Conservation (phyloP, 148 eudicot species). For the Mesembryanthemum crystallinum region DNA sequence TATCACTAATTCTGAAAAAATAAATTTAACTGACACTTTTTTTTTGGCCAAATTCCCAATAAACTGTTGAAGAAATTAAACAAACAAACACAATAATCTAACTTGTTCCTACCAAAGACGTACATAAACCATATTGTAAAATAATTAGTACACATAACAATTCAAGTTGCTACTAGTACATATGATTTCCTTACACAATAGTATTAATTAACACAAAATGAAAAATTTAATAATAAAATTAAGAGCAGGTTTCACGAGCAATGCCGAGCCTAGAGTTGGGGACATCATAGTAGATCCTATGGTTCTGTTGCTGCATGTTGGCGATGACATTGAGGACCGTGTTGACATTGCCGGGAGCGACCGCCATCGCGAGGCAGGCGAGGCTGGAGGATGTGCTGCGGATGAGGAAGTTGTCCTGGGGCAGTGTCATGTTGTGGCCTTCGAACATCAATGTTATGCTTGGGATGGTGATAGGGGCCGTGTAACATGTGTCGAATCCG, state of each 20-base stretch:
- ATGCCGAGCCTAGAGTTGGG: slow-evolving; percentile 75
- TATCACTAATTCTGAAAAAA: too few species aligned
- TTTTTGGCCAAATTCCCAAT: neutral
- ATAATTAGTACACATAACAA: neutral
- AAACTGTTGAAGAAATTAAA: neutral
- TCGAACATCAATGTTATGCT: slow-evolving; percentile 63
- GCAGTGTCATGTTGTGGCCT: slow-evolving; percentile 58
- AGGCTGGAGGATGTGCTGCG: slow-evolving; percentile 55
- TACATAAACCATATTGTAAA: neutral
- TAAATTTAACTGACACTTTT: neutral
- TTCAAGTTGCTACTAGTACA: neutral
- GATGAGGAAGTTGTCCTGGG: slow-evolving; percentile 69
- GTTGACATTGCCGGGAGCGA: slow-evolving; percentile 40
- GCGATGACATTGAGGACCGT: slow-evolving; percentile 72
- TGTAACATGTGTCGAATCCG: slow-evolving; percentile 84
- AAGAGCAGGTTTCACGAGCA: slow-evolving; percentile 61
- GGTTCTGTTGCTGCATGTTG: slow-evolving; percentile 88
- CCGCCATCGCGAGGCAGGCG: slow-evolving; percentile 76
- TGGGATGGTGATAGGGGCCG: slow-evolving; percentile 47
- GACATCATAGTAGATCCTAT: slow-evolving; percentile 57
- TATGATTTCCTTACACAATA: neutral
- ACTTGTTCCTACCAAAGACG: neutral
- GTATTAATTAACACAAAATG: neutral
- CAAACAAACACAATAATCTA: neutral
- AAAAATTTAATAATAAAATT: neutral